phyloP scores from a whole-genome alignment of 208 protist species.

The Wallacemonas sp. region DNA sequence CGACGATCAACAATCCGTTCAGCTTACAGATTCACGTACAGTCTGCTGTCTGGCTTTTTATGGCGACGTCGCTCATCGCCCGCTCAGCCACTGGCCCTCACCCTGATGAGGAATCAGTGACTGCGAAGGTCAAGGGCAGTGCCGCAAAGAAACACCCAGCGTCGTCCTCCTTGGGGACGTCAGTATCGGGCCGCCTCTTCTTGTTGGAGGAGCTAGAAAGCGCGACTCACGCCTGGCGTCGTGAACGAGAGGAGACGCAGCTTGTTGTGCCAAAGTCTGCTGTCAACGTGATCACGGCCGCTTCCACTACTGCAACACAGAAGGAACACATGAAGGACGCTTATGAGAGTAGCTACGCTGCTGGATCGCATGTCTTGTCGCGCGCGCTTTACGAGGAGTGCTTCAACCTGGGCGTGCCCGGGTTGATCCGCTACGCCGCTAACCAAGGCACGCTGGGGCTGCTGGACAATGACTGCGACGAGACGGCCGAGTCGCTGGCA shows the following conservation, averaged over 20 bases:
- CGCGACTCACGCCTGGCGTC: background rate
- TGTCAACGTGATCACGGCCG: background rate
- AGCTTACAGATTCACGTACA: background rate
- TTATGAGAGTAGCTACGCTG: constrained; percentile 14
- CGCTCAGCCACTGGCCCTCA: background rate
- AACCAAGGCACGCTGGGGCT: constrained; percentile 20
- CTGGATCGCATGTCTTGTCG: constrained; percentile 22
- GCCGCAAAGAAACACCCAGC: no score
- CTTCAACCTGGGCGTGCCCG: constrained; percentile 15
- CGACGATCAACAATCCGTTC: background rate
- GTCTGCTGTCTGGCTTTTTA: background rate
- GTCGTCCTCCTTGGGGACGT: no score
- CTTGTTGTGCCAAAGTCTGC: background rate
- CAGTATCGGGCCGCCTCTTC: no score
- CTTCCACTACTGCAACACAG: no score
- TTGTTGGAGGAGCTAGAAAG: background rate
- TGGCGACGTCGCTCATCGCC: background rate
- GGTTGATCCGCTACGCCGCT: constrained; percentile 17
- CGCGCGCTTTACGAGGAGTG: constrained; percentile 11
- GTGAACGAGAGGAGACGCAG: background rate
- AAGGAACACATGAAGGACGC: constrained; percentile 2
- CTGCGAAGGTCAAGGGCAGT: no score
- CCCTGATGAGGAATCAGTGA: no score
- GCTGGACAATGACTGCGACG: constrained; percentile 9
- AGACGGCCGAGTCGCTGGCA: constrained; percentile 20